Evolutionary conservation across 768 basidiomycete species (phyloP), one percentile per base, ranked within the genome.

Genomic region (Podaxis mareebaensis): DNA sequence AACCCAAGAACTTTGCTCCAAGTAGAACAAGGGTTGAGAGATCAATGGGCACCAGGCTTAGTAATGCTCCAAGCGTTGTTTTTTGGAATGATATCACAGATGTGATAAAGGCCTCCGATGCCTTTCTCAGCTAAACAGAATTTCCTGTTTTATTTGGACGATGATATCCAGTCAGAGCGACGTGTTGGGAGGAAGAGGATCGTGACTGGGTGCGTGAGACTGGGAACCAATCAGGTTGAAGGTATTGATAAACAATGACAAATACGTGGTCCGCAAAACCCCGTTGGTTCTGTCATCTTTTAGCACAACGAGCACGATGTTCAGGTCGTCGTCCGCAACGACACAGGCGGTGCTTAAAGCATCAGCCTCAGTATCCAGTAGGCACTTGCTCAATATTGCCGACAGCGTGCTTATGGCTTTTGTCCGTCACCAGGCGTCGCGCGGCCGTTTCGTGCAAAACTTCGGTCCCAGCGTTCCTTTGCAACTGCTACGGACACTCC

Each of bases 401-500:
- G n/a, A 28, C 6, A 13, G n/a, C 1, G 6, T 56, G 3, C n/a
- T 63, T 12, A 60, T 5, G 24, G 7, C 36, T 63, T 64, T 67
- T 28, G 38, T 40, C 56, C 26, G 49, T 48, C 24, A 22, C 22
- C 51, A 75, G 73, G 67, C 58, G 67, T 74, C 48, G 67, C 72
- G 22, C 71, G 74, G 6, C 71, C 74, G 40, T 69, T 73, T 61
- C 75, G 75, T 52, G 73, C 76, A 64, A 78, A 77, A 73, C 70
- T 74, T 46, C 69, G 75, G 66, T 72, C 72, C 28, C 70, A 68
- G 40, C 79, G 82, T 56, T 77, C 79, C 22, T 76, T 95, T 66
- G 93, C 93, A 51, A 93, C 93, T 7, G 87, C 89, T 38, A 83
- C 87, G 40, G 88, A 93, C 71, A 81, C 92, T n/a, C 96, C 95